Evolutionary conservation across 306 rosid species (phyloP), one percentile per base, ranked within the genome.

Genomic region (Quercus mongolica): DNA sequence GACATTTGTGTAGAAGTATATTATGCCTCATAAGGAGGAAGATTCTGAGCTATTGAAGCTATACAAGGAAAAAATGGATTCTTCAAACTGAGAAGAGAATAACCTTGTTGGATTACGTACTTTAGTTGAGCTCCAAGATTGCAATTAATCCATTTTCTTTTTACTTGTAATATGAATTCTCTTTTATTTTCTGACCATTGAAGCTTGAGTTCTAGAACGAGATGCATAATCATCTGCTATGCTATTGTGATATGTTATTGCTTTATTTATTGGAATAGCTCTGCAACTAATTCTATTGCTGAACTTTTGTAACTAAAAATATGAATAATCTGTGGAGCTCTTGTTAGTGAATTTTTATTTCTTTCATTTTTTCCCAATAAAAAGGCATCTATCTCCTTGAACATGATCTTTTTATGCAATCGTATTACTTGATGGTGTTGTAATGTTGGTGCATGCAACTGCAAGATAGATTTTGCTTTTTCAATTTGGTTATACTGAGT

Each of bases 11-110:
- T 6, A 41, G 15, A 85, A 15, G 82, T 85, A 57, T 80, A 31
- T 86, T 35, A 46, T 6, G 11, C 55, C 80, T 69, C 85, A 82
- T 23, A 72, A 30, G 61, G 55, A 73, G 75, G 84, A 76, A 76
- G 85, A 55, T 71, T 69, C 74, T 63, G 77, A 78, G n/a, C 69
- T 86, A 5, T 56, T 75, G 72, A 75, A 78, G 83, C 44, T 83
- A 46, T 83, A 72, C 68, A 19, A 44, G 18, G 68, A 31, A n/a
- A 75, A 72, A 58, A 26, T 71, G 83, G 69, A 80, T 65, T 75
- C 56, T 4, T 51, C 61, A 0, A 2, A 6, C 21, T 56, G 30
- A 69, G 2, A 4, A 11, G 9, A 23, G 10, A 73, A 1, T 65
- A 21, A 65, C 49, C 20, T 11, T 10, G 54, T 46, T 11, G 54